Evolutionary conservation across 2,329 filamentous ascomycete species (phyloP), one percentile per base, ranked within the genome.

Genomic region (Cryoendolithus antarcticus): DNA sequence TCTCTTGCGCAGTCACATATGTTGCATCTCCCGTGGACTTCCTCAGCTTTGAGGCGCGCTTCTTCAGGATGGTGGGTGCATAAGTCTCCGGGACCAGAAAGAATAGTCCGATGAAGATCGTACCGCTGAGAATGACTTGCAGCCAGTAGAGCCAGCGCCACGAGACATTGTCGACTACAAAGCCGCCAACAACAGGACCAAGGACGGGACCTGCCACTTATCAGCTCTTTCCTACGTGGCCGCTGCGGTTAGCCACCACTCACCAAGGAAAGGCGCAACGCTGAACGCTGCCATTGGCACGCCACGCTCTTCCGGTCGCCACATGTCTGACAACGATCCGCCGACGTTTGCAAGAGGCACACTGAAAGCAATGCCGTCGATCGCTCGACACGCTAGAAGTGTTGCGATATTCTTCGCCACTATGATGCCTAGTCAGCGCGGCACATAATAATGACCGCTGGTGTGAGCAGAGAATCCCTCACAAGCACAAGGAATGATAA

Each of bases 11-110:
- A 1, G 86, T 89, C 30, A 86, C 81, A 53, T 80, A 80, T 44
- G 72, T 73, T 2, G 64, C 48, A 45, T 84, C 73, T 13, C 79
- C 77, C 1, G 82, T 81, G 27, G 75, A 60, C 55, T 79, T 75
- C 38, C 86, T 73, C 44, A 91, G 64, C 57, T 83, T 82, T 53
- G 70, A 68, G 2, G 86, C 86, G 8, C 85, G 73, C 24, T 44
- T 38, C 6, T 74, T 72, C 10, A 95, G 73, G 37, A 94, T 77
- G 0, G 76, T 82, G 0, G 86, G 85, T 0, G 85, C 79, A 57
- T 91, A 93, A 0, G 86, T 94, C 61, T 93, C 86, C 1, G 85
- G 84, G 0, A 93, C 80, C n/a, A 84, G 89, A 61, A 93, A 88
- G 24, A 79, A 80, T 59, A 91, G 86, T 43, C 89, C 57, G 11